Evolutionary conservation across 768 basidiomycete species (phyloP).

Genomic region (Pholiota conissans): DNA sequence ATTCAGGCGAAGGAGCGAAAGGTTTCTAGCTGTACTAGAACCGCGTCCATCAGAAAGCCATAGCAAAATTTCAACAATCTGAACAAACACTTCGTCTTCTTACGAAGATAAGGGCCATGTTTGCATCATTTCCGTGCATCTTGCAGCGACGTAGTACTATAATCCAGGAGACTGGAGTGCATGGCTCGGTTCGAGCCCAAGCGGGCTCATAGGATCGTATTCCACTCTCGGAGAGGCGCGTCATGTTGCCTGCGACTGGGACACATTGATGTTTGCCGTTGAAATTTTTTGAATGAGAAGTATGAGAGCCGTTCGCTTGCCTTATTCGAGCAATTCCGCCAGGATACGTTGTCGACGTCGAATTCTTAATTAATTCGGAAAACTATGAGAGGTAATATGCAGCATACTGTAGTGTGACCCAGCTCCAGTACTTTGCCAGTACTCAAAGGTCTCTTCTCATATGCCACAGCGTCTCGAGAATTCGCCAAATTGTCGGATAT

Average conservation of each 20-base stretch:
- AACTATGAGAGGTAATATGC: neutral
- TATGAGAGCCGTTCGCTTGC: conserved; percentile 57
- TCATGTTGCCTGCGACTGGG: conserved; percentile 19
- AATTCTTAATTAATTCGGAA: neutral
- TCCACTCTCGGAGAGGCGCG: conserved; percentile 32
- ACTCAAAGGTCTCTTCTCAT: conserved; percentile 95
- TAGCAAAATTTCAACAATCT: neutral
- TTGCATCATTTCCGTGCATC: conserved; percentile 77
- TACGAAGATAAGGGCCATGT: conserved; percentile 62
- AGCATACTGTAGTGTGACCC: conserved; percentile 88
- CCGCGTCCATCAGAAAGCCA: neutral
- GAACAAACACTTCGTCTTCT: conserved; percentile 52
- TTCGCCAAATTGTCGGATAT: conserved; percentile 83
- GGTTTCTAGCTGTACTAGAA: conserved; percentile 31
- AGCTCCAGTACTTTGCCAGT: too few species aligned
- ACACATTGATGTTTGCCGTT: conserved; percentile 19
- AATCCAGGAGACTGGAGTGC: conserved; percentile 90
- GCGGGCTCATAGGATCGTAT: conserved; percentile 55
- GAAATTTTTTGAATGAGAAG: conserved; percentile 61
- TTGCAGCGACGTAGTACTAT: conserved; percentile 88
- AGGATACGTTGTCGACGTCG: conserved; percentile 76
- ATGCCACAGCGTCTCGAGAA: conserved; percentile 93
- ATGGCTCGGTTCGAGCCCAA: conserved; percentile 78
- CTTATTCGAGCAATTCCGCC: conserved; percentile 88
- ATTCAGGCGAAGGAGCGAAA: conserved; percentile 59